Evolutionary conservation across 768 basidiomycete genomes (phyloP), one percentile per base, ranked within the genome.

Genomic region (Trametes elegans): DNA sequence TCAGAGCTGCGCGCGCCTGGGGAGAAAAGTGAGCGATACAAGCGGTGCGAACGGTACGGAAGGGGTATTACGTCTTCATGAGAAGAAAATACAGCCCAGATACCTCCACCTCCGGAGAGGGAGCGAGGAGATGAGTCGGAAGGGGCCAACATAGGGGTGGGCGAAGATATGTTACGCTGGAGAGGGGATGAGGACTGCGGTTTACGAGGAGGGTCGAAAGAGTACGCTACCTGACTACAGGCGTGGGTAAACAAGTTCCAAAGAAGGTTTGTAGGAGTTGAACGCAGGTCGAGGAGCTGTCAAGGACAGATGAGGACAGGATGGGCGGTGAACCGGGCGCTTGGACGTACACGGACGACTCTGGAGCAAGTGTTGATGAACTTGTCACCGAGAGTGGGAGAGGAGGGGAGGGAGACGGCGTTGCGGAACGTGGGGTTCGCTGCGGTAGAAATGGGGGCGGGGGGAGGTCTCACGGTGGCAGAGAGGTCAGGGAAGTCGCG

Each of bases 1-100:
- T 28, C 26, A 67, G 62, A 0, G 65, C 64, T 3, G 58, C 58
- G 40, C 54, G 46, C 16, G 67, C 67, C 66, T 68, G 47, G 19
- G 29, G 35, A 36, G 43, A 51, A 24, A 18, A 21, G 10, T 39
- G 19, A 43, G 45, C 16, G 39, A 14, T 18, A 11, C 13, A 38
- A 11, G n/a, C 13, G 28, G 43, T 14, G 41, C 27, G 26, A 42
- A 8, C 19, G 16, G 19, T 1, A 26, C 28, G 27, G 38, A 26
- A 2, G 28, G n/a, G 18, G 52, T 50, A 28, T n/a, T n/a, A 59
- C 54, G 46, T 59, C 58, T 32, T 47, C 27, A 32, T 49, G 38
- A 23, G 49, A 48, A 9, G 58, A 31, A 34, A 55, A 55, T 31
- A 48, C 49, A 32, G 58, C 53, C 48, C 34, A 55, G 36, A 59